Evolutionary conservation across 2,329 filamentous ascomycete genomes (phyloP).

Genomic region (Colletotrichum sidae): DNA sequence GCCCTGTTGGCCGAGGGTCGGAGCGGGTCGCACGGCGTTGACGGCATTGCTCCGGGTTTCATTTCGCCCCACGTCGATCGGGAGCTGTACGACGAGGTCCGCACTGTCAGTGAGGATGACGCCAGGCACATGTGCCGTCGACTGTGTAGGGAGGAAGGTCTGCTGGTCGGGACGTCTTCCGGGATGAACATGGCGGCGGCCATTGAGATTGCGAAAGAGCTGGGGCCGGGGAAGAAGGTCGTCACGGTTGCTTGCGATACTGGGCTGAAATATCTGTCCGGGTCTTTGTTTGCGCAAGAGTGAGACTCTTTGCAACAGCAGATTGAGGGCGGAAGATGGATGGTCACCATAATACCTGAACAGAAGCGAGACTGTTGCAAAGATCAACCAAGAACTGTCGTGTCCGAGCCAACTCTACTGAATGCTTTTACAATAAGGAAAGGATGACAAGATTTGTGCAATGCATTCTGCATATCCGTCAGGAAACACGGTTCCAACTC

Average conservation of each 20-base stretch:
- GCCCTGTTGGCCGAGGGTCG: slow-evolving; percentile 5
- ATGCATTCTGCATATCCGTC: too few species aligned
- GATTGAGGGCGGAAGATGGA: too few species aligned
- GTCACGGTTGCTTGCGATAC: slow-evolving; percentile 29
- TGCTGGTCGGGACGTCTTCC: slow-evolving; percentile 15
- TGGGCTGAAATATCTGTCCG: slow-evolving; percentile 23
- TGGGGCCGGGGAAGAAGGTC: slow-evolving; percentile 16
- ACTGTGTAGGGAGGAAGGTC: slow-evolving; percentile 22
- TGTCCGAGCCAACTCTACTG: too few species aligned
- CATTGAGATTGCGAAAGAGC: slow-evolving; percentile 13
- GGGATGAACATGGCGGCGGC: slow-evolving; percentile 3
- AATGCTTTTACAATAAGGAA: too few species aligned
- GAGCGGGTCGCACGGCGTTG: slow-evolving; percentile 18
- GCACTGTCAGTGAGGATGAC: slow-evolving; percentile 14
- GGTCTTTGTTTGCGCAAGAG: background rate
- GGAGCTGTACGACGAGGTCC: slow-evolving; percentile 23
- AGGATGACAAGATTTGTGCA: too few species aligned
- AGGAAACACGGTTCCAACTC: too few species aligned
- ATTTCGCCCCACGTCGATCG: slow-evolving; percentile 17
- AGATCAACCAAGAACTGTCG: too few species aligned
- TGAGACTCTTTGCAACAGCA: too few species aligned
- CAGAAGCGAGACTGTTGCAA: too few species aligned
- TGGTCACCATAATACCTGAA: too few species aligned
- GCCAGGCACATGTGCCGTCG: slow-evolving; percentile 22
- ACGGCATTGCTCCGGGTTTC: slow-evolving; percentile 22